Conservation (phyloP, 2,329 filamentous ascomycete species). For the Aspergillus persii region DNA sequence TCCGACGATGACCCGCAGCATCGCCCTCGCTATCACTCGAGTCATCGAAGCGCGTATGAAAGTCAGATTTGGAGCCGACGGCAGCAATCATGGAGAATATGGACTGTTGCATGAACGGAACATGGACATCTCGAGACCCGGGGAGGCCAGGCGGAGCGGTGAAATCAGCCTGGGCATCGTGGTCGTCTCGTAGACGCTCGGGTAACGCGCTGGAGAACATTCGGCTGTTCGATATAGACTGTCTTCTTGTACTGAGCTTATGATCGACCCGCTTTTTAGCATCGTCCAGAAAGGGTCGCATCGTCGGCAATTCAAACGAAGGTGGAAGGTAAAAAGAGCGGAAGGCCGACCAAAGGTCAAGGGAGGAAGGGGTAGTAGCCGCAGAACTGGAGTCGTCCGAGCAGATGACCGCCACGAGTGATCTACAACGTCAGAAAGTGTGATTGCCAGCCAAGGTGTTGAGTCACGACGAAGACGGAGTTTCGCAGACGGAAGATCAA, state of each 20-base stretch:
- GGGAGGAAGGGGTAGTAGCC: not conserved
- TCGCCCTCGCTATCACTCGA: constrained; percentile 77
- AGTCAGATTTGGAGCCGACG: constrained; percentile 77
- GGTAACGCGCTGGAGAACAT: constrained; percentile 54
- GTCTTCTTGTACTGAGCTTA: constrained; percentile 43
- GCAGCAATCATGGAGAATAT: constrained; percentile 91
- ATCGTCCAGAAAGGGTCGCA: constrained; percentile 40
- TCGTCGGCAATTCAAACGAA: constrained; percentile 14
- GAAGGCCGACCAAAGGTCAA: not conserved
- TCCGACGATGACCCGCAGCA: constrained; percentile 29
- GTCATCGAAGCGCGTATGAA: constrained; percentile 77
- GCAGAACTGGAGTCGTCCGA: not conserved
- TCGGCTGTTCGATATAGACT: constrained; percentile 41
- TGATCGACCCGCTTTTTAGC: constrained; percentile 42
- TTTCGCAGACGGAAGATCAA: not conserved
- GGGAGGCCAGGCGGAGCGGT: constrained; percentile 51
- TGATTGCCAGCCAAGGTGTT: not conserved
- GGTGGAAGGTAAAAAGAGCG: not conserved
- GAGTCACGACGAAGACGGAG: constrained; percentile 8
- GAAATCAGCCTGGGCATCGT: constrained; percentile 61
- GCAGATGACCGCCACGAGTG: constrained; percentile 14
- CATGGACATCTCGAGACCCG: constrained; percentile 40
- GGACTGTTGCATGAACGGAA: constrained; percentile 82
- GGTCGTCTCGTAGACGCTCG: constrained; percentile 57
- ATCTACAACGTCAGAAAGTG: constrained; percentile 5